Evolutionary conservation across 495 filamentous ascomycete genomes (phyloP).

Genomic region (Penicillium roqueforti): DNA sequence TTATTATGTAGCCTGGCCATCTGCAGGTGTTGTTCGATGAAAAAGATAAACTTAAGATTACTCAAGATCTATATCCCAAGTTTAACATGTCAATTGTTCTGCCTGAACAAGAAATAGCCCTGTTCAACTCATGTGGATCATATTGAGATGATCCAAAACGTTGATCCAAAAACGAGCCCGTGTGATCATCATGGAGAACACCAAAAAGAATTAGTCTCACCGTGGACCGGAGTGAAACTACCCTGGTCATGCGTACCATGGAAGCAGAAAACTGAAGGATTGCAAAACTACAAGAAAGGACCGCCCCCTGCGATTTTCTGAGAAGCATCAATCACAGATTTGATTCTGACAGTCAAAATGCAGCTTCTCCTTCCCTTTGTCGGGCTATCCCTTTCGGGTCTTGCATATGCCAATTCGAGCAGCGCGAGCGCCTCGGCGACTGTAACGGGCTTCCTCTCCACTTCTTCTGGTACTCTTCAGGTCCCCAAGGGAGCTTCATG

Average conservation of each 20-base stretch:
- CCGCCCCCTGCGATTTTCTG: background rate
- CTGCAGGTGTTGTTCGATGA: too few relatives aligned
- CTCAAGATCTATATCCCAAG: background rate
- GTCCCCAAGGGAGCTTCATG: constrained; percentile 14
- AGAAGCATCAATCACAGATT: background rate
- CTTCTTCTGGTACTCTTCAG: constrained; percentile 1
- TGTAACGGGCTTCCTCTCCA: background rate
- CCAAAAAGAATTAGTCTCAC: background rate
- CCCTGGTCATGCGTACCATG: background rate
- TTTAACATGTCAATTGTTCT: background rate
- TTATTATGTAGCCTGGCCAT: background rate
- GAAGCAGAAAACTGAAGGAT: background rate
- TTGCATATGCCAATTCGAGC: constrained; percentile 2
- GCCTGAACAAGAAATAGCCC: background rate
- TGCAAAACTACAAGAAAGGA: background rate
- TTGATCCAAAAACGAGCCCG: background rate
- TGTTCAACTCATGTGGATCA: background rate
- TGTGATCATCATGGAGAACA: background rate
- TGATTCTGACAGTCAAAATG: background rate
- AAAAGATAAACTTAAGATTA: background rate
- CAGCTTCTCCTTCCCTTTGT: constrained; percentile 27
- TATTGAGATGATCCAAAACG: background rate
- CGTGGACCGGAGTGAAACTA: background rate
- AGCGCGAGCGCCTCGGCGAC: background rate
- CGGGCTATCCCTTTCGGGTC: constrained; percentile 33